phyloP scores from a whole-genome alignment of 225 moss, liverwort and hornwort species.

The Rhytidiadelphus loreus region DNA sequence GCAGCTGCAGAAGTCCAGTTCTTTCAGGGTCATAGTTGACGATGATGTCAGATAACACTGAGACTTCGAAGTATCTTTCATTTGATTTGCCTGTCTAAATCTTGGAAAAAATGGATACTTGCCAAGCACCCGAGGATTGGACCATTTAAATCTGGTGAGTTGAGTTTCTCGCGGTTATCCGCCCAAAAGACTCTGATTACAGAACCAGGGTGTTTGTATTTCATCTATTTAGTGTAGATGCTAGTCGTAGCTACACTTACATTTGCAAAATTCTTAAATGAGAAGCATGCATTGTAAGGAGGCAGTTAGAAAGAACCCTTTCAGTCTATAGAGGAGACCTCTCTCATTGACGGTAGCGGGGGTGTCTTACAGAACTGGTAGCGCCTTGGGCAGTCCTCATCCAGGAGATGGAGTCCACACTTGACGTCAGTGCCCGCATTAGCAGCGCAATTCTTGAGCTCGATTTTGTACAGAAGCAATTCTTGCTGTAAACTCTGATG shows the following conservation, averaged over 20 bases:
- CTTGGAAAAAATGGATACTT: not conserved
- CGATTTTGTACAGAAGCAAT: constrained; percentile 24
- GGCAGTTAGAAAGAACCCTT: not conserved
- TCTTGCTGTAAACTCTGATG: constrained; percentile 30
- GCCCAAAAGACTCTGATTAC: not conserved
- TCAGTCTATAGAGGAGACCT: not conserved
- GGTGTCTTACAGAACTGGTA: not conserved
- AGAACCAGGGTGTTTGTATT: constrained; percentile 6
- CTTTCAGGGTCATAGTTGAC: constrained; percentile 6
- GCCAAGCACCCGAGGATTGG: not conserved
- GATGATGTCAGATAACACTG: constrained; percentile 4
- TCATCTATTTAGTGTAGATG: not conserved
- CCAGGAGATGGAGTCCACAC: constrained; percentile 1
- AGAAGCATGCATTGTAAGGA: constrained; percentile 10
- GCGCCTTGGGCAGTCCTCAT: not conserved
- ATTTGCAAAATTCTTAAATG: not conserved
- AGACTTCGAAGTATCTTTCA: not conserved
- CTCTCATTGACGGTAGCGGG: not conserved
- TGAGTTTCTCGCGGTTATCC: not conserved
- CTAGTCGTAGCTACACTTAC: not conserved
- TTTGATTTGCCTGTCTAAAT: not conserved
- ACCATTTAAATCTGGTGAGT: not conserved
- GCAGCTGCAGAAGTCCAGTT: constrained; percentile 24
- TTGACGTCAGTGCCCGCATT: not conserved
- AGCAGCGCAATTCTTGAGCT: constrained; percentile 18